Percentiles rank a stretch among this genome's conserved stretches.
These are phyloP conservation scores for Mortierella sp. DNA, from an alignment of 371 early-diverging fungal species.

Conservation along the genomic window DNA sequence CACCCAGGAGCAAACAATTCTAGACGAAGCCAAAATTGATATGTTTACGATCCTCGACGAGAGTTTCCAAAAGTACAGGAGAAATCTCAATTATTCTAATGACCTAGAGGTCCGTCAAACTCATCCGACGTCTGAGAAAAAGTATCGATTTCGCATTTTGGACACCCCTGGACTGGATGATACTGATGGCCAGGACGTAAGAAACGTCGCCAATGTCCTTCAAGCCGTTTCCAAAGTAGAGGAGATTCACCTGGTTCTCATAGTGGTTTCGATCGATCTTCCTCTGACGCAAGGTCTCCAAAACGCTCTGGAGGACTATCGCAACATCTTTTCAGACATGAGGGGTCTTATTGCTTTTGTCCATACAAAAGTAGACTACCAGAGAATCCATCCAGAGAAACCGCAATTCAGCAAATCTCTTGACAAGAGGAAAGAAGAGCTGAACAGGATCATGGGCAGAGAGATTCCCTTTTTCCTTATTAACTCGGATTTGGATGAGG, in stretches of 20 bases:
- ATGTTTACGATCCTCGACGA: not conserved
- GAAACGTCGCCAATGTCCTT: conserved; percentile 15
- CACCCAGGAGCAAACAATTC: too few relatives aligned
- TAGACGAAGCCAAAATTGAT: too few relatives aligned
- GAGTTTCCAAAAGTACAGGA: not conserved
- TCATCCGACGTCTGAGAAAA: not conserved
- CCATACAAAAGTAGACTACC: conserved; percentile 3
- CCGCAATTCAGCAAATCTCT: not conserved
- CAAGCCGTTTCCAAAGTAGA: not conserved
- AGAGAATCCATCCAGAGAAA: not conserved
- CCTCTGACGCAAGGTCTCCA: conserved; percentile 3
- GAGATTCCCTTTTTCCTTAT: not conserved
- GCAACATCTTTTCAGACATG: conserved; percentile 15
- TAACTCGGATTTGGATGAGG: conserved; percentile 17
- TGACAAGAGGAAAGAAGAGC: not conserved
- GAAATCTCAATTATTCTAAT: not conserved
- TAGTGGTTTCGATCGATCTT: not conserved
- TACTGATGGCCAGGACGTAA: conserved; percentile 17
- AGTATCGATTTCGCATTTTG: conserved; percentile 2
- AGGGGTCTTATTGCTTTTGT: conserved; percentile 11
- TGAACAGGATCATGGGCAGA: conserved; percentile 9
- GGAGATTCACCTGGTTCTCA: conserved; percentile 15
- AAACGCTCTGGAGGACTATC: conserved; percentile 7
- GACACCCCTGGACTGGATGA: conserved; percentile 24
- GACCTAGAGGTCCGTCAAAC: not conserved